phyloP scores from a whole-genome alignment of 1,284 basidiomycete genomes.

The Puccinia polysora region DNA sequence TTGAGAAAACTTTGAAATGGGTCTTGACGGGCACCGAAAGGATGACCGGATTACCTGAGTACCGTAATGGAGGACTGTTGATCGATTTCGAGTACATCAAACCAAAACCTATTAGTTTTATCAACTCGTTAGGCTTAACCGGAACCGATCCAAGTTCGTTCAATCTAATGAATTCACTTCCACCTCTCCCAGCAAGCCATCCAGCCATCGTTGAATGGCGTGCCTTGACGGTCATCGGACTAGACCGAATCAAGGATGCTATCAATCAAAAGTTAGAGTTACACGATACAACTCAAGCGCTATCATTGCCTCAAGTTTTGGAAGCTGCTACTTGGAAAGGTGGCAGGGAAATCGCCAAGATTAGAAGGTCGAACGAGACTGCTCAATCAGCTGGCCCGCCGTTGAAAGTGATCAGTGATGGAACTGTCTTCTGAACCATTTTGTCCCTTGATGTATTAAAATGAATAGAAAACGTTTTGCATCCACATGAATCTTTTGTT shows the following conservation, averaged over 20 bases:
- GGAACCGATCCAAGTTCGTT: constrained; percentile 56
- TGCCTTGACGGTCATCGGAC: constrained; percentile 82
- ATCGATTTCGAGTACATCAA: constrained; percentile 74
- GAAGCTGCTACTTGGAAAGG: constrained; percentile 96
- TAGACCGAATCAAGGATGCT: constrained; percentile 72
- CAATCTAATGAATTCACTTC: constrained; percentile 58
- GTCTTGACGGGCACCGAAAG: constrained; percentile 67
- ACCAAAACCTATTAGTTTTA: constrained; percentile 57
- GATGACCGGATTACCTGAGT: constrained; percentile 80
- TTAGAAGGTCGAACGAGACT: constrained; percentile 11
- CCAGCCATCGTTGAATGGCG: constrained; percentile 93
- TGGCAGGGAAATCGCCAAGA: constrained; percentile 52
- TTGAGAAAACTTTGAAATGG: constrained; percentile 73
- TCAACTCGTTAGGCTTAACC: constrained; percentile 45
- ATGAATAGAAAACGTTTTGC: too few relatives aligned
- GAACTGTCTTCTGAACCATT: constrained; percentile 38
- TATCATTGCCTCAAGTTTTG: constrained; percentile 75
- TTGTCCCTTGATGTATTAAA: too few relatives aligned
- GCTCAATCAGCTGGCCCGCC: constrained; percentile 18
- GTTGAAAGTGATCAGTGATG: constrained; percentile 36
- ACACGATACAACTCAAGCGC: neutral
- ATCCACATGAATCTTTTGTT: too few relatives aligned
- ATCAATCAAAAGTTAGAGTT: constrained; percentile 61
- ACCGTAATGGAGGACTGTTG: constrained; percentile 83
- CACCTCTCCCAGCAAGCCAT: constrained; percentile 67